Evolutionary conservation across 2,329 filamentous ascomycete species (phyloP).

Genomic region (Colletotrichum sp.): DNA sequence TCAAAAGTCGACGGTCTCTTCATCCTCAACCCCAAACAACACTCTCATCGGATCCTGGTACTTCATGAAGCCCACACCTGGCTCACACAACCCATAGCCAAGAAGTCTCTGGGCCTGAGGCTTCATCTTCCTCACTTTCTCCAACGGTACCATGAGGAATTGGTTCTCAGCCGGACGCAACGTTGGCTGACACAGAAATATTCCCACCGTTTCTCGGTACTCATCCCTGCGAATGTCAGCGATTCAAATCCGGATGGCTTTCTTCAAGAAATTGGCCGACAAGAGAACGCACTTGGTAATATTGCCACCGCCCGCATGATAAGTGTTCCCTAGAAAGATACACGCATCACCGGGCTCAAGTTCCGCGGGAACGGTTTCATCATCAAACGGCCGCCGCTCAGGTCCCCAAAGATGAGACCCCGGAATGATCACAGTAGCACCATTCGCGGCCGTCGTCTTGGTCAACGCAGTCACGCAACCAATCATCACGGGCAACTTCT

Average conservation of each 20-base stretch:
- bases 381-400: conserved; percentile 36
- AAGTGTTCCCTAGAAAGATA: conserved; percentile 42
- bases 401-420: conserved; percentile 44
- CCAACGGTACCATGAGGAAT: conserved; percentile 33
- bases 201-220: conserved; percentile 33
- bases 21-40: conserved; percentile 39
- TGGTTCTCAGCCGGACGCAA: conserved; percentile 39
- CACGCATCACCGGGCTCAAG: conserved; percentile 43
- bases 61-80: conserved; percentile 37
- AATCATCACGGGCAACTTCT: conserved; percentile 40
- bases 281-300: conserved; percentile 26
- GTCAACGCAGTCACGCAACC: conserved; percentile 42
- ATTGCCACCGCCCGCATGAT: conserved; percentile 46
- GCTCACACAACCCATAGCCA: conserved; percentile 36
- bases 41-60: conserved; percentile 42
- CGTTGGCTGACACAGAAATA: conserved; percentile 38
- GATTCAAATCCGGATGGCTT: fast-evolving
- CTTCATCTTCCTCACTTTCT: conserved; percentile 31
- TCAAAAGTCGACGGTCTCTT: conserved; percentile 36
- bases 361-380: conserved; percentile 43
- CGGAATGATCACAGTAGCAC: conserved; percentile 45
- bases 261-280: no score
- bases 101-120: conserved; percentile 35
- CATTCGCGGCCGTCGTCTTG: conserved; percentile 44
- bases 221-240: conserved; percentile 24